phyloP scores from a whole-genome alignment of 805 yeast genomes.

The Metschnikowia chrysomelidarum region DNA sequence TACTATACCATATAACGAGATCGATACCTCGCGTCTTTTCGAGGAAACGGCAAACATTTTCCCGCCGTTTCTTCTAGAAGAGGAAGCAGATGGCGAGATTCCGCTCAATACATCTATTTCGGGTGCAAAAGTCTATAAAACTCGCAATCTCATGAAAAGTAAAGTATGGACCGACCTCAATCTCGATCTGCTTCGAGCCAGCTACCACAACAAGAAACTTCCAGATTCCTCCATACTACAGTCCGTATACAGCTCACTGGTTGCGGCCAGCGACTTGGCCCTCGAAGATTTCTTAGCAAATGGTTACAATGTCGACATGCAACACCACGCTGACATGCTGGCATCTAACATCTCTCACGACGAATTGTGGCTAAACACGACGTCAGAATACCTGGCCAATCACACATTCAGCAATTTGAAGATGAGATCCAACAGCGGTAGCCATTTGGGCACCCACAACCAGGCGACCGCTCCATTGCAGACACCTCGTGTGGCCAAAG shows the following conservation, averaged over 20 bases:
- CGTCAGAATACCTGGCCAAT: constrained; percentile 29
- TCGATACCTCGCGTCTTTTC: constrained; percentile 36
- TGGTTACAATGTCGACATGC: constrained; percentile 23
- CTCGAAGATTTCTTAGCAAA: constrained; percentile 35
- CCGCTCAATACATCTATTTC: constrained; percentile 35
- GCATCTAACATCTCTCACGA: constrained; percentile 25
- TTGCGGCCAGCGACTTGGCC: constrained; percentile 20
- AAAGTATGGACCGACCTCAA: constrained; percentile 37
- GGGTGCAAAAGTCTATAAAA: constrained; percentile 40
- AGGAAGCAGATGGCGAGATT: constrained; percentile 35
- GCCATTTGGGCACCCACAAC: constrained; percentile 7
- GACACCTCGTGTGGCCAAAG: constrained; percentile 39
- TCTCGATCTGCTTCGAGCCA: constrained; percentile 27
- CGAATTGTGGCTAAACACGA: constrained; percentile 34
- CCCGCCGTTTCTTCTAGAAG: constrained; percentile 37
- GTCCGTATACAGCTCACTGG: constrained; percentile 22
- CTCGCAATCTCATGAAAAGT: constrained; percentile 28
- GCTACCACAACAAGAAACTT: constrained; percentile 15
- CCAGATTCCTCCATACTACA: constrained; percentile 34
- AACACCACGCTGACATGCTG: constrained; percentile 26
- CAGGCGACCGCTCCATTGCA: constrained; percentile 23
- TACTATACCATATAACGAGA: constrained; percentile 40
- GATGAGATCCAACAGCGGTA: constrained; percentile 15
- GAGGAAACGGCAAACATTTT: constrained; percentile 37
- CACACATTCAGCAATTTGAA: constrained; percentile 25